Evolutionary conservation across 305 asterid genomes (phyloP).

Genomic region (Coffea humblotiana): DNA sequence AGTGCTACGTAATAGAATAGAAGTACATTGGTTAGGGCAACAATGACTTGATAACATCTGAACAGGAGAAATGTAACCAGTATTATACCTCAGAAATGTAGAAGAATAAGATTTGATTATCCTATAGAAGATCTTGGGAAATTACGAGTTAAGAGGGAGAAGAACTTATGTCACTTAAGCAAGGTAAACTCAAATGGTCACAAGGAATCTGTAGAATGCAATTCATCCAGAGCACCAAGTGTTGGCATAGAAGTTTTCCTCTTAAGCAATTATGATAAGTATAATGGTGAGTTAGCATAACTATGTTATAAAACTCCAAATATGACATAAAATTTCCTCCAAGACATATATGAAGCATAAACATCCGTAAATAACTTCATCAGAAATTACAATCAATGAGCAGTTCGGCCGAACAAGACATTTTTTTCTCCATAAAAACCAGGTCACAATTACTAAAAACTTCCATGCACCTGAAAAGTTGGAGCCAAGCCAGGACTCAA

Average conservation of each 20-base stretch:
- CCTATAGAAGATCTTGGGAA: too few species aligned
- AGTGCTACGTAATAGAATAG: not conserved
- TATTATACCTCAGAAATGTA: not conserved
- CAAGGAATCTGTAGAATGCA: too few species aligned
- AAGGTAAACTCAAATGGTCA: too few species aligned
- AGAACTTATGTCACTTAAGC: too few species aligned
- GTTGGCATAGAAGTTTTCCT: too few species aligned
- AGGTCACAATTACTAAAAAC: not conserved
- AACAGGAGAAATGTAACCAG: not conserved
- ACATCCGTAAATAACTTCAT: not conserved
- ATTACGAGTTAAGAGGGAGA: too few species aligned
- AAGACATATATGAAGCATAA: not conserved
- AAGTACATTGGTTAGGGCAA: not conserved
- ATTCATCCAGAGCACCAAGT: too few species aligned
- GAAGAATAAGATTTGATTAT: too few species aligned
- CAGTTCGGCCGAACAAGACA: not conserved
- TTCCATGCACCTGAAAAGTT: slow-evolving; percentile 75
- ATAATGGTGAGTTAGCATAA: not conserved
- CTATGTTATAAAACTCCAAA: not conserved
- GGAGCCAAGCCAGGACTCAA: slow-evolving; percentile 97
- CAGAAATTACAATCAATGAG: not conserved
- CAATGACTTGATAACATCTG: not conserved
- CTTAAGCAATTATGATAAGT: not conserved
- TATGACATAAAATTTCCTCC: not conserved
- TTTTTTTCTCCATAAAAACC: not conserved